Conservation (phyloP, 129 eudicot genomes). For the Silybum marianum region DNA sequence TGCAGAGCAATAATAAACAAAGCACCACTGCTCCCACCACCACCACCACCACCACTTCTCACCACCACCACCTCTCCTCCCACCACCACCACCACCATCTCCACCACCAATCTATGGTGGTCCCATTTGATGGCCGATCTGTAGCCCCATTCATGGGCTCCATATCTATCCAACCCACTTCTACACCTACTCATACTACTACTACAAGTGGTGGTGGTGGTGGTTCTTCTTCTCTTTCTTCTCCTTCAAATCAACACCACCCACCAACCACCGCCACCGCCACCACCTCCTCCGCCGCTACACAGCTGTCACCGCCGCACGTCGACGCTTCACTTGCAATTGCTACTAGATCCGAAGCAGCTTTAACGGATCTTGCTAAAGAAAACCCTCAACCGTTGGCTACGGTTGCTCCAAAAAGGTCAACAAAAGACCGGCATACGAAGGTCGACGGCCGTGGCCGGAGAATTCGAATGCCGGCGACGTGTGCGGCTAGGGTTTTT, state of each 20-base stretch:
- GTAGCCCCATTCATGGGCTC: conserved; percentile 56
- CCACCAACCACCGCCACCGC: conserved; percentile 12
- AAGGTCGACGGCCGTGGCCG: conserved; percentile 90
- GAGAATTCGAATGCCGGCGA: conserved; percentile 87
- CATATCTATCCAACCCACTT: conserved; percentile 44
- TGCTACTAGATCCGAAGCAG: conserved; percentile 62
- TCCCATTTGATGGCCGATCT: conserved; percentile 50
- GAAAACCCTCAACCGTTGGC: conserved; percentile 30
- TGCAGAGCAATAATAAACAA: conserved; percentile 45
- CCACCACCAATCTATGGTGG: conserved; percentile 38
- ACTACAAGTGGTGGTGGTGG: neutral
- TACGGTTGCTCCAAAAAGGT: conserved; percentile 46
- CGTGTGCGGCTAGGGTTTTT: conserved; percentile 82
- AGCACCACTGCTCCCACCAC: conserved; percentile 32
- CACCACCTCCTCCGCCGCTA: conserved; percentile 25
- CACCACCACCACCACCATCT: conserved; percentile 34
- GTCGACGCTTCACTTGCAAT: conserved; percentile 76
- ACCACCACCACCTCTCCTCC: conserved; percentile 31
- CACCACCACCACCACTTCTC: conserved; percentile 23
- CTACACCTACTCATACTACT: neutral
- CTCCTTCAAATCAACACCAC: conserved; percentile 26
- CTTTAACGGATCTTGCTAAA: conserved; percentile 34
- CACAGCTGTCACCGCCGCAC: conserved; percentile 32
- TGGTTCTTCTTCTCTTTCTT: conserved; percentile 28
- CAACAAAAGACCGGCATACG: conserved; percentile 79